Evolutionary conservation across 2,329 filamentous ascomycete species (phyloP).

Genomic region (Ceratocystis colombiana): DNA sequence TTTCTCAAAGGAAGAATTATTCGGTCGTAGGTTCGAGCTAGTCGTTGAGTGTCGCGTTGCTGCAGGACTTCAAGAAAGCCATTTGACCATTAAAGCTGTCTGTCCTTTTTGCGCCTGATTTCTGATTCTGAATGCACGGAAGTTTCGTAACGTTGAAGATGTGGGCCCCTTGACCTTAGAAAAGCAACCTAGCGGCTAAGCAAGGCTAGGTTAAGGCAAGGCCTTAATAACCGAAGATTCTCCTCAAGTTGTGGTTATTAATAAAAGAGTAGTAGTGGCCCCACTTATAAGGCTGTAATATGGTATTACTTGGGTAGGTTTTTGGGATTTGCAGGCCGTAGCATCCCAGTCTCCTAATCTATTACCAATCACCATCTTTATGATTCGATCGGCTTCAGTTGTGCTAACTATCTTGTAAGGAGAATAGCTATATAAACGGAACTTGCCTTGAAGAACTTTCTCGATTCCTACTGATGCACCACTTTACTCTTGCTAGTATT

Average conservation of each 20-base stretch:
- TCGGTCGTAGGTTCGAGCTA: neutral
- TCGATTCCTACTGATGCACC: too few species aligned
- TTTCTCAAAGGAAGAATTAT: neutral
- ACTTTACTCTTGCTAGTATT: too few species aligned
- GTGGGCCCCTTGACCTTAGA: neutral
- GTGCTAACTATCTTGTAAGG: neutral
- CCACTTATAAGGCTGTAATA: neutral
- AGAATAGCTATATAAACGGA: neutral
- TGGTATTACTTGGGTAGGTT: neutral
- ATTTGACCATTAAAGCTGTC: constrained; percentile 9
- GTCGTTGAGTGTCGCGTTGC: neutral
- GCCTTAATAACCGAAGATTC: neutral
- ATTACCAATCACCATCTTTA: constrained; percentile 14
- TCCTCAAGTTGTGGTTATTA: neutral
- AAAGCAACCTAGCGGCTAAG: neutral
- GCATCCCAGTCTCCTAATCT: neutral
- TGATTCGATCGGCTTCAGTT: constrained; percentile 8
- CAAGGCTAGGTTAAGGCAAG: neutral
- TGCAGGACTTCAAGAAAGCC: neutral
- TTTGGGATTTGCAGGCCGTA: neutral
- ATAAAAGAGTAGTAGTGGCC: neutral
- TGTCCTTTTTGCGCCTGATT: constrained; percentile 7
- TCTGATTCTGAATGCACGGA: constrained; percentile 9
- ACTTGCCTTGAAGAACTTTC: too few species aligned
- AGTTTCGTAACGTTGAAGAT: constrained; percentile 5